These are phyloP conservation scores for Aspergillus sp. DNA, from an alignment of 2,329 filamentous ascomycete species.

Conservation along the genomic window DNA sequence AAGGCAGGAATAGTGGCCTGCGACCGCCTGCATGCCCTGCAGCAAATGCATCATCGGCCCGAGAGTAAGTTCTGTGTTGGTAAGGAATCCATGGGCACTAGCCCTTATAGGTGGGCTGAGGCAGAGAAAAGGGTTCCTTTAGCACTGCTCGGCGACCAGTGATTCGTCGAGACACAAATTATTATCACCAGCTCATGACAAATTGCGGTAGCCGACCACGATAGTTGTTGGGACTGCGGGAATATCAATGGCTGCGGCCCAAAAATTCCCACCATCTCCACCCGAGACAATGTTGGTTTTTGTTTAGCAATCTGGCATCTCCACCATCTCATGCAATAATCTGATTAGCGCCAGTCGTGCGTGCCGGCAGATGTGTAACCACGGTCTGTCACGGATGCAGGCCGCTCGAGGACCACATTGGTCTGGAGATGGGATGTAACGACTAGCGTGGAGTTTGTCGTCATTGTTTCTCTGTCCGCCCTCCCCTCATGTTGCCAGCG, in stretches of 20 bases:
- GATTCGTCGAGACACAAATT: neutral
- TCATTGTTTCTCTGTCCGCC: neutral
- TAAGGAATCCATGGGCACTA: conserved; percentile 5
- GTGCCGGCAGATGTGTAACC: conserved; percentile 15
- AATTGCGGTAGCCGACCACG: conserved; percentile 1
- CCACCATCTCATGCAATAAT: conserved; percentile 8
- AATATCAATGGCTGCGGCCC: conserved; percentile 4
- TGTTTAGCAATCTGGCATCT: neutral
- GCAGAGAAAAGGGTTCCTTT: conserved; percentile 6
- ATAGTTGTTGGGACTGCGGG: neutral
- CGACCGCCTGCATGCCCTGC: conserved; percentile 15
- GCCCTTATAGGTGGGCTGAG: conserved; percentile 11
- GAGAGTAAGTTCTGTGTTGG: conserved; percentile 18
- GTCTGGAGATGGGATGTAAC: neutral
- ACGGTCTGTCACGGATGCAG: conserved; percentile 12
- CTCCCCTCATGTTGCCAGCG: neutral
- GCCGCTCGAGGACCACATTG: conserved; percentile 6
- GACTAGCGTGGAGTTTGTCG: neutral
- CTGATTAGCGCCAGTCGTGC: neutral
- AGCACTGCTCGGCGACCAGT: neutral
- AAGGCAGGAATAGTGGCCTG: neutral
- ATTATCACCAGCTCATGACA: conserved; percentile 1
- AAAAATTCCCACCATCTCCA: neutral
- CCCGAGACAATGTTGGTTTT: conserved; percentile 9
- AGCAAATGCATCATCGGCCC: conserved; percentile 22